Conservation (phyloP, 2,329 filamentous ascomycete species). For the Basipetospora chlamydospora region DNA sequence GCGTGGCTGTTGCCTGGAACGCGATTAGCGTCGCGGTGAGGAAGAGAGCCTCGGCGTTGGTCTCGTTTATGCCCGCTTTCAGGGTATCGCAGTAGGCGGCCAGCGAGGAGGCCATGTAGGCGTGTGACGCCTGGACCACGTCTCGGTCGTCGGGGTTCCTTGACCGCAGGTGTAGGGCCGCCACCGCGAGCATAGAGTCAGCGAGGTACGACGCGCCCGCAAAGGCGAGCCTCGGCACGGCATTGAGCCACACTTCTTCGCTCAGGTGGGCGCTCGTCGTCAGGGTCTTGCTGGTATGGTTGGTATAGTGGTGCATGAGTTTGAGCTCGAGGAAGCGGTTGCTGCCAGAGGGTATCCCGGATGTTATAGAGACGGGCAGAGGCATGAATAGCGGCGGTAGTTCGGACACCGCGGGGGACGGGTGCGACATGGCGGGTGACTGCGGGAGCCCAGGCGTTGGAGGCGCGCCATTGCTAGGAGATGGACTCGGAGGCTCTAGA, state of each 20-base stretch:
- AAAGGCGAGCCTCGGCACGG: constrained; percentile 47
- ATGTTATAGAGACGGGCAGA: constrained; percentile 14
- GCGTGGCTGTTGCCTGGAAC: constrained; percentile 49
- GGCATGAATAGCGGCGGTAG: constrained; percentile 7
- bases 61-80: constrained; percentile 38
- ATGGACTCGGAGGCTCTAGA: constrained; percentile 10
- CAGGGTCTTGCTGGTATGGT: constrained; percentile 44
- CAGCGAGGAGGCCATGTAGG: constrained; percentile 49
- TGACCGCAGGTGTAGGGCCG: constrained; percentile 47
- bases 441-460: constrained; percentile 12
- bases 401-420: background rate
- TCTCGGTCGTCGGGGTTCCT: constrained; percentile 41
- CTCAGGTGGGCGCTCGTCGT: constrained; percentile 35
- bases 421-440: background rate
- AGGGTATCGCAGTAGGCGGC: constrained; percentile 44
- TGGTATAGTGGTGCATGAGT: constrained; percentile 51
- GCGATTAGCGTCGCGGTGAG: constrained; percentile 49
- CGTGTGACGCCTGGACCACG: constrained; percentile 47
- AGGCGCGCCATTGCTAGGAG: constrained; percentile 9
- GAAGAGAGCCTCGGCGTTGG: constrained; percentile 49
- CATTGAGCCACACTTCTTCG: constrained; percentile 43
- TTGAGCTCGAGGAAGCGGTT: constrained; percentile 41
- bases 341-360: constrained; percentile 18
- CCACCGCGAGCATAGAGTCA: constrained; percentile 49
- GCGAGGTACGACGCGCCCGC: constrained; percentile 41